These are phyloP conservation scores for Silene uniflora DNA, from an alignment of 148 eudicot genomes.

Conservation along the genomic window DNA sequence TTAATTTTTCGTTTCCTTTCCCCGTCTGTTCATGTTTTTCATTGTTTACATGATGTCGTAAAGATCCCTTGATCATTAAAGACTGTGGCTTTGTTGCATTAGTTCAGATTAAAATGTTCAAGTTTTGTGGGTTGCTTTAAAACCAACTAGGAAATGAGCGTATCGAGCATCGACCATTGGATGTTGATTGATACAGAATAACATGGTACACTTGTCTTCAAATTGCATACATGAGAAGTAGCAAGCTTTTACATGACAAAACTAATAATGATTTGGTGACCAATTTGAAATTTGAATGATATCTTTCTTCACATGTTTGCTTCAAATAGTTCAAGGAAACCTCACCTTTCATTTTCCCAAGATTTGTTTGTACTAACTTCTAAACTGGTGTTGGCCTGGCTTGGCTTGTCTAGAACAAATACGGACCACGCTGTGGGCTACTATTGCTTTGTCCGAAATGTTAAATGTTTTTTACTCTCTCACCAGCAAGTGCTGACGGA, in stretches of 20 bases:
- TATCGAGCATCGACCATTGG: constrained; percentile 3
- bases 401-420: neutral
- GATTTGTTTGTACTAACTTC: neutral
- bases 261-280: constrained; percentile 1
- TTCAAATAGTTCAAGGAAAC: neutral
- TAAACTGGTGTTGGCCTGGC: neutral
- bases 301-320: neutral
- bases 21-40: too few relatives aligned
- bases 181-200: neutral
- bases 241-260: neutral
- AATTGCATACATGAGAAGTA: neutral
- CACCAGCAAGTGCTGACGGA: too few relatives aligned
- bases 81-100: neutral
- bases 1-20: too few relatives aligned
- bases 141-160: neutral
- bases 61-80: too few relatives aligned
- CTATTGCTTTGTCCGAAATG: neutral
- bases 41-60: too few relatives aligned
- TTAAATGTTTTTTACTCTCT: neutral
- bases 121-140: too few relatives aligned
- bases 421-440: neutral
- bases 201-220: neutral
- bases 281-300: neutral
- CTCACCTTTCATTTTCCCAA: neutral
- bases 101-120: too few relatives aligned